Evolutionary conservation across 2,329 filamentous ascomycete genomes (phyloP).

Genomic region (Teratosphaeria gauchensis): DNA sequence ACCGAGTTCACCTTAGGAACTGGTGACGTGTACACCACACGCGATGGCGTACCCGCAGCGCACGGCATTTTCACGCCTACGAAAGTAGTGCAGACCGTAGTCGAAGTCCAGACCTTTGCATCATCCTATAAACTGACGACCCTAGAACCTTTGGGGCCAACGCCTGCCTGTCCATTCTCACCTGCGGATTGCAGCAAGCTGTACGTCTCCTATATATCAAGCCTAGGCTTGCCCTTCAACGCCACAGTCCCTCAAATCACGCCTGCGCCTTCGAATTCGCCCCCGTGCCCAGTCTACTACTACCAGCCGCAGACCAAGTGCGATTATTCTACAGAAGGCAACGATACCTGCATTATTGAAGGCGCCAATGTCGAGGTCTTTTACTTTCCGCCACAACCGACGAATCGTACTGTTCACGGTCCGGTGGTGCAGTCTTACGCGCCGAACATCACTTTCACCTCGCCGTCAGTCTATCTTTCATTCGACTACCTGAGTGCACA

Average conservation of each 20-base stretch:
- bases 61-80: conserved; percentile 10
- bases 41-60: conserved; percentile 7
- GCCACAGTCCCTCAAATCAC: conserved; percentile 12
- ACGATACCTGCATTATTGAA: conserved; percentile 7
- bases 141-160: background rate
- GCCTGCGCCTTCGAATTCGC: conserved; percentile 12
- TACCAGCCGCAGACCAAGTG: conserved; percentile 8
- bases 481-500: conserved; percentile 10
- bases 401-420: background rate
- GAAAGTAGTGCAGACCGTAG: conserved; percentile 2
- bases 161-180: conserved; percentile 4
- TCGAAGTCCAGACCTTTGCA: conserved; percentile 7
- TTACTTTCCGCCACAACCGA: conserved; percentile 10
- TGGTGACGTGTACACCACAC: conserved; percentile 13
- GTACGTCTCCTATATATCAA: conserved; percentile 12
- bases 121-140: background rate
- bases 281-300: conserved; percentile 9
- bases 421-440: conserved; percentile 6
- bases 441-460: conserved; percentile 12
- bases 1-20: conserved; percentile 8
- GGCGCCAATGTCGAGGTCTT: conserved; percentile 13
- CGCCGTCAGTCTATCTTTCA: conserved; percentile 14
- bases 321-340: background rate
- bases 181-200: conserved; percentile 10
- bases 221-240: conserved; percentile 9